Conservation (phyloP, 2,329 filamentous ascomycete species). For the Colletotrichum sp. region DNA sequence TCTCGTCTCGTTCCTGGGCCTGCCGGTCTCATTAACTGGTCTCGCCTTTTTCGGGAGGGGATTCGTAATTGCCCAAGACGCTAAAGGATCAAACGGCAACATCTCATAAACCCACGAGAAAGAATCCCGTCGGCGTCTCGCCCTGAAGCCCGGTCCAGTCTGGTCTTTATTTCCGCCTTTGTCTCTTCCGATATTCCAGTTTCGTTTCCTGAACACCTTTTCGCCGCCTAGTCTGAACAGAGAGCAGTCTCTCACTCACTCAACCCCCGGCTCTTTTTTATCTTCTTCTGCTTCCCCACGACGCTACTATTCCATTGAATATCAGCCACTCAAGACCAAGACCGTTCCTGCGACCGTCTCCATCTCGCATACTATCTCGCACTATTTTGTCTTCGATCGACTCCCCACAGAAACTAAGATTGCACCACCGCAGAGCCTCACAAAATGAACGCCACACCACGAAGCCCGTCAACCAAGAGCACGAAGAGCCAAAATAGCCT, state of each 20-base stretch:
- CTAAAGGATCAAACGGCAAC: slow-evolving; percentile 23
- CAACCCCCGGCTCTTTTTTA: not conserved
- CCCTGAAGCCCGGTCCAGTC: not conserved
- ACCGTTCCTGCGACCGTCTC: not conserved
- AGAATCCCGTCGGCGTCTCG: slow-evolving; percentile 6
- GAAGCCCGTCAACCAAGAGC: slow-evolving; percentile 12
- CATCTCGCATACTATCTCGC: not conserved
- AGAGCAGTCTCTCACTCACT: not conserved
- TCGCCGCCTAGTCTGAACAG: not conserved
- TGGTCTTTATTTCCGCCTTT: not conserved
- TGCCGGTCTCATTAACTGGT: slow-evolving; percentile 14
- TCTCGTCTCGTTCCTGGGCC: slow-evolving; percentile 16
- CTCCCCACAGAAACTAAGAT: slow-evolving; percentile 16
- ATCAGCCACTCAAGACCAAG: not conserved
- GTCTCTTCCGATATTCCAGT: not conserved
- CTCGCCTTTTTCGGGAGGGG: slow-evolving; percentile 11
- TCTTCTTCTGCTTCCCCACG: not conserved
- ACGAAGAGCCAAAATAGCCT: slow-evolving; percentile 14
- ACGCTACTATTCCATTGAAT: slow-evolving; percentile 5
- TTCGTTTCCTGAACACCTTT: not conserved
- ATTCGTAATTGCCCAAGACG: slow-evolving; percentile 25
- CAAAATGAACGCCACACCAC: slow-evolving; percentile 13
- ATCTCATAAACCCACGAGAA: not conserved
- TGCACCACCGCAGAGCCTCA: slow-evolving; percentile 6
- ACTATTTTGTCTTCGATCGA: not conserved